phyloP scores from a whole-genome alignment of 208 protist genomes.

The Tritrichomonas musculus region DNA sequence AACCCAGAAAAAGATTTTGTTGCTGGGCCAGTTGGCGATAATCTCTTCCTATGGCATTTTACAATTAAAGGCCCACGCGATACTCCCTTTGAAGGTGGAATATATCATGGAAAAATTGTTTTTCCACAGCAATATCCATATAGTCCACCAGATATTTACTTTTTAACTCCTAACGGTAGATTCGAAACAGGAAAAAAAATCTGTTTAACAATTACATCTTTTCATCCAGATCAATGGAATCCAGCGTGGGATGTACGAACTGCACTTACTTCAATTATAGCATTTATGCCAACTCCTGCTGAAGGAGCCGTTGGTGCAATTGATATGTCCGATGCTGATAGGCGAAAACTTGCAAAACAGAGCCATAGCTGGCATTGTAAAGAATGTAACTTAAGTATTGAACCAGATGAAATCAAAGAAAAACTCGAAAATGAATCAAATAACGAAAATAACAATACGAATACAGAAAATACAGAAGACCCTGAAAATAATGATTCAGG shows the following conservation, averaged over 20 bases:
- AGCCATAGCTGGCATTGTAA: not conserved
- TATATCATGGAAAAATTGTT: conserved; percentile 84
- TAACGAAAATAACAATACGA: not conserved
- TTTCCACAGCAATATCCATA: conserved; percentile 83
- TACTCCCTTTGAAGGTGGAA: conserved; percentile 74
- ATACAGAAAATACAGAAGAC: not conserved
- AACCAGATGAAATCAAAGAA: not conserved
- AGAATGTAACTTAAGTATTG: not conserved
- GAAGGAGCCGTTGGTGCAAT: conserved; percentile 60
- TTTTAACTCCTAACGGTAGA: conserved; percentile 65
- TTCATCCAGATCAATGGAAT: not conserved
- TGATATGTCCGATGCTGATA: not conserved
- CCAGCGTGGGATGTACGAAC: conserved; percentile 52
- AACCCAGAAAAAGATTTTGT: conserved; percentile 43
- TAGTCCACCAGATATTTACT: conserved; percentile 72
- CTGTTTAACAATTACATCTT: conserved; percentile 63
- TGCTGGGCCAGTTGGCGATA: conserved; percentile 69
- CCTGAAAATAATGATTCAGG: not conserved
- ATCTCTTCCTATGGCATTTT: conserved; percentile 96
- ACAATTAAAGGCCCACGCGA: conserved; percentile 76
- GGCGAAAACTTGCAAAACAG: not conserved
- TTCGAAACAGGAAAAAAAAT: conserved; percentile 68
- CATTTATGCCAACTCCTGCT: conserved; percentile 63
- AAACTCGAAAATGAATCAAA: not conserved
- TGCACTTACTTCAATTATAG: conserved; percentile 63